Evolutionary conservation across 805 yeast species (phyloP), one percentile per base, ranked within the genome.

Genomic region (Danielia reshetovae): DNA sequence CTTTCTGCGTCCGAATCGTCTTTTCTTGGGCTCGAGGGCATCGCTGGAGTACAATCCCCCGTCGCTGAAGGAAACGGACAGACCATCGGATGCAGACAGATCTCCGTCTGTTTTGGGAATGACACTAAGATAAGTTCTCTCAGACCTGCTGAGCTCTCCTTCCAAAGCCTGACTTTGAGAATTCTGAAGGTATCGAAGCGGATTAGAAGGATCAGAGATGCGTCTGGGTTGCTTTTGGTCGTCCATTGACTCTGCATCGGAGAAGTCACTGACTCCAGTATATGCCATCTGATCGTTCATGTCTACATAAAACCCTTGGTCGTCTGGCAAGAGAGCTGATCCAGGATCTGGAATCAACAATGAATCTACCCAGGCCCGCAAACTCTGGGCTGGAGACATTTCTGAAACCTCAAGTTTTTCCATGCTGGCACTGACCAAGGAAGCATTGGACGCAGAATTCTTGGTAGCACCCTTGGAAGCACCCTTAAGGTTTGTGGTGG

Each of bases 281-380:
- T 33, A 26, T 23, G 32, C 38, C 12, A 35, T 29, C 18, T 27
- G 33, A 2, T 41, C 55, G 11, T 48, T 45, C 40, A 34, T 35
- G 26, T 56, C 62, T 5, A 54, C 42, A 29, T 67, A 67, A 27
- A 67, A 65, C 2, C 70, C 72, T 43, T 66, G 72, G 7, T 64
- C 68, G 38, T 65, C 52, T 1, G 65, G 60, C 4, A 25, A 42
- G 9, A 40, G 39, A 8, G 29, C 18, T 9, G 28, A 32, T 2
- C 40, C 16, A 13, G 45, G 37, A 2, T 46, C 54, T 3, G 59
- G 48, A 29, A 48, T 41, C 4, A 62, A 32, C 27, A 65, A 51
- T 2, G 67, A 53, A 5, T 43, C 39, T 5, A 40, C 27, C 70
- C 70, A 62, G 4, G 36, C 34, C 3, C 50, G 42, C 22, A 58